Conservation (phyloP, 2,329 filamentous ascomycete genomes). For the Tolypocladium guangdongense region DNA sequence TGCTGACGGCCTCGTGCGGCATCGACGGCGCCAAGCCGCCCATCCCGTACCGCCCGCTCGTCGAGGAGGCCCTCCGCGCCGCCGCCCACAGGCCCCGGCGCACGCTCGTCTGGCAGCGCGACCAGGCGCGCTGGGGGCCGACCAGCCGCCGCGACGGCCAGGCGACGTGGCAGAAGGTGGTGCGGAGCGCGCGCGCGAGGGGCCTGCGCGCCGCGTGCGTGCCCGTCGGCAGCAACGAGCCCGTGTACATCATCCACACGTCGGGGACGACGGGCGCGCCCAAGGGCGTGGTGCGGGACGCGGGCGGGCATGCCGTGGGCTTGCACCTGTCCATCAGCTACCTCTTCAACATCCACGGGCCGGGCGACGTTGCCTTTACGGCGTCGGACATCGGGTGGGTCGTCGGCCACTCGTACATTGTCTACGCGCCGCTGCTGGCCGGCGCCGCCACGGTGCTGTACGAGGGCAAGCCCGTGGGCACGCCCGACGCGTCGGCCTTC, state of each 20-base stretch:
- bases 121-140: conserved; percentile 63
- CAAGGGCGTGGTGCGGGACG: conserved; percentile 74
- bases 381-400: conserved; percentile 87
- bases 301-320: conserved; percentile 79
- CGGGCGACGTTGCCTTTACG: conserved; percentile 64
- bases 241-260: conserved; percentile 86
- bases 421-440: conserved; percentile 77
- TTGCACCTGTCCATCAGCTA: conserved; percentile 74
- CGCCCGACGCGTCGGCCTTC: conserved; percentile 76
- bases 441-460: conserved; percentile 82
- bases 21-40: conserved; percentile 80
- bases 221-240: conserved; percentile 65
- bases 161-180: conserved; percentile 67
- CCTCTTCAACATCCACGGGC: conserved; percentile 71
- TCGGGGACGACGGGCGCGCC: conserved; percentile 73
- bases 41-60: conserved; percentile 64
- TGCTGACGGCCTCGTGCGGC: conserved; percentile 85
- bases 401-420: conserved; percentile 60
- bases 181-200: conserved; percentile 57
- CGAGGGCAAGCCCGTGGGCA: conserved; percentile 89
- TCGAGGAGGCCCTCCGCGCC: conserved; percentile 59
- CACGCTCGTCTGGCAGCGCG: conserved; percentile 75
- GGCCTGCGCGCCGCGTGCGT: conserved; percentile 63
- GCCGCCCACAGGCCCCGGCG: conserved; percentile 61
- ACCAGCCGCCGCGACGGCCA: conserved; percentile 58